Base-by-base conservation (phyloP, 306 rosid species). In the Prunus campanulata region DNA sequence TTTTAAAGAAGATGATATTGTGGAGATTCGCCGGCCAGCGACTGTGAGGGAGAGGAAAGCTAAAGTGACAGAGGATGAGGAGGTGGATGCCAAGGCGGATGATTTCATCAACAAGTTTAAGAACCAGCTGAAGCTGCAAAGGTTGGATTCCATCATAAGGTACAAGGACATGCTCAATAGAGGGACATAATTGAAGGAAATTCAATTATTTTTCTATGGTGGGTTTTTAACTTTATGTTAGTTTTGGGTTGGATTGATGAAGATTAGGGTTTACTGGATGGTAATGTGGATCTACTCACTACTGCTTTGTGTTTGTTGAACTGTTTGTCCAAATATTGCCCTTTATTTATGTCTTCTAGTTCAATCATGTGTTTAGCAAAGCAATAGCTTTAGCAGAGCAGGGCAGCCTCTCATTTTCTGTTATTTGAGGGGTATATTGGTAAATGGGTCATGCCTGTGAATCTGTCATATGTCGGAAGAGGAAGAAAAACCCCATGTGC, bases 91-190 rank as follows among this genome's bases (percentile, higher is more conserved):
- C 1, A 93, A 73, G 65, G 97, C 97, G 5, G 96, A 91, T 49
- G 97, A 91, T 67, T 93, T 93, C 90, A 93, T 93, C 86, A 91
- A 89, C 87, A 88, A 25, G 82, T 93, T 93, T 83, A 93, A 91
- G 85, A 85, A 93, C 5, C 91, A 91, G 83, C 74, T 93, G 79
- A 86, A 93, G 83, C 68, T 93, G 77, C 97, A 93, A 87, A 89
- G 97, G 93, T 47, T 87, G 78, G 87, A 93, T 68, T 91, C 97
- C 2, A 78, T 93, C 61, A 47, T 86, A 24, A 89, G 80, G 83
- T 86, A 87, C 81, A 86, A 89, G 86, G 91, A 87, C 51, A 80
- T 75, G 83, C 79, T 86, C 78, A 70, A 67, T 0, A 78, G 90
- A 78, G 91, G 89, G 20, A 20, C 64, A 14, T 9, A 83, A 85